Evolutionary conservation across 2,329 filamentous ascomycete genomes (phyloP), one percentile per base, ranked within the genome.

Genomic region (Cladobotryum protrusum): DNA sequence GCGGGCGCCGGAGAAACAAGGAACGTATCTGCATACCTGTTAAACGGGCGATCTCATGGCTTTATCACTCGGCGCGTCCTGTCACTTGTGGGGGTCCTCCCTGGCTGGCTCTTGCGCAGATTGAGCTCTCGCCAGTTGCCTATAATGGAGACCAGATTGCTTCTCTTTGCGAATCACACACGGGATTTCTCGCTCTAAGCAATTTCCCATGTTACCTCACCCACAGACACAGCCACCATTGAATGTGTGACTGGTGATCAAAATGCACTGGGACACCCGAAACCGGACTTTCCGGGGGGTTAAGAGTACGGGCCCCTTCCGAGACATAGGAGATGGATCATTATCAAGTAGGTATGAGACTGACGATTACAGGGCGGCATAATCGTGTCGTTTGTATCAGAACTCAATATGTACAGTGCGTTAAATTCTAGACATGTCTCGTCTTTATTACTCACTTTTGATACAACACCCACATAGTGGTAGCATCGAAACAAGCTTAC

Each of bases 351-450:
- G 42, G 46, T 49, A 47, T 53, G 48, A 49, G 45, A 37, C 48
- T 48, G 41, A 36, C 18, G 29, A 44, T 24, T 39, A 33, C 19
- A 43, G 20, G 12, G n/a, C 36, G 33, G 14, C 37, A 29, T 42
- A 39, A n/a, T 44, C 34, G 14, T 34, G 24, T 29, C 24, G 11
- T 29, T 8, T 29, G 24, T 29, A 29, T 29, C 24, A 41, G 20
- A 19, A 20, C 41, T 47, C 39, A 32, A 29, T 29, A 8, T 2
- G 24, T 29, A 29, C 24, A 4, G 15, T 50, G 49, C 43, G 32
- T 47, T 50, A 46, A 34, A 45, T 52, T 24, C 37, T 35, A 60
- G 53, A 57, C 55, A 56, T 60, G 55, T 60, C 54, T 56, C 50
- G 45, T 39, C 40, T 11, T 48, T 43, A 50, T 47, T 43, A 32